These are phyloP conservation scores for Cladosporium sphaerospermum DNA, from an alignment of 2,329 filamentous ascomycete genomes.

Conservation along the genomic window DNA sequence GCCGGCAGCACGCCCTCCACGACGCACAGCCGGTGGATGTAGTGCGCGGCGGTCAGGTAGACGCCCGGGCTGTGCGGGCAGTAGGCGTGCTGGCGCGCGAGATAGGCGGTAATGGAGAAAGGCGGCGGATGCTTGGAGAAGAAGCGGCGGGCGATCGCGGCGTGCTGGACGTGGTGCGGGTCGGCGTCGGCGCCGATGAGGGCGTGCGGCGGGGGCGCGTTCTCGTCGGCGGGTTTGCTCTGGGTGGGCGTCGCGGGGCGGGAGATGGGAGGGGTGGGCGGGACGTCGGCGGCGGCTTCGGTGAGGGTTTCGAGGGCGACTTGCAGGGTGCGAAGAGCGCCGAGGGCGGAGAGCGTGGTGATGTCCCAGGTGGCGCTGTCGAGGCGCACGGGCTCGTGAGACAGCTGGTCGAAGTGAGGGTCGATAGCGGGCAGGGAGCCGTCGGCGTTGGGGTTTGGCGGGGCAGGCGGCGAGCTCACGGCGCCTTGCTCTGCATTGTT, in stretches of 20 bases:
- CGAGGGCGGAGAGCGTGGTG: constrained; percentile 63
- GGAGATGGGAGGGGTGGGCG: constrained; percentile 67
- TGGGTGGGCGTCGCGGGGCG: constrained; percentile 51
- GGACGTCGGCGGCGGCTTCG: constrained; percentile 68
- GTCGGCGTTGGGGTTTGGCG: constrained; percentile 11
- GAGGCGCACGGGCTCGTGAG: constrained; percentile 26
- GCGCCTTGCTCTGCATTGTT: not conserved
- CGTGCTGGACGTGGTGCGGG: constrained; percentile 70
- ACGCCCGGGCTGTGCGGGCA: constrained; percentile 93
- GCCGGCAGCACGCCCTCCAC: constrained; percentile 69
- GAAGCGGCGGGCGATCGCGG: constrained; percentile 84
- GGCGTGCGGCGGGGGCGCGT: constrained; percentile 27
- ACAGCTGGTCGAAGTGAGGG: constrained; percentile 12
- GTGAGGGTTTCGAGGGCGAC: constrained; percentile 55
- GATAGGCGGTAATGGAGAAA: constrained; percentile 76
- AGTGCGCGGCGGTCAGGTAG: constrained; percentile 81
- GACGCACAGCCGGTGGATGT: constrained; percentile 77
- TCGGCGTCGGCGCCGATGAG: constrained; percentile 60
- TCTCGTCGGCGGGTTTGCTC: constrained; percentile 46
- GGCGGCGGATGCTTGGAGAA: constrained; percentile 82
- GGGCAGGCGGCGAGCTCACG: constrained; percentile 10
- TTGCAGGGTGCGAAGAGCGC: constrained; percentile 74
- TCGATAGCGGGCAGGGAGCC: constrained; percentile 1
- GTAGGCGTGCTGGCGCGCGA: constrained; percentile 78
- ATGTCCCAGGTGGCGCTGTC: constrained; percentile 54